phyloP scores from a whole-genome alignment of 140 eudicot genomes.

The Senecio squalidus region DNA sequence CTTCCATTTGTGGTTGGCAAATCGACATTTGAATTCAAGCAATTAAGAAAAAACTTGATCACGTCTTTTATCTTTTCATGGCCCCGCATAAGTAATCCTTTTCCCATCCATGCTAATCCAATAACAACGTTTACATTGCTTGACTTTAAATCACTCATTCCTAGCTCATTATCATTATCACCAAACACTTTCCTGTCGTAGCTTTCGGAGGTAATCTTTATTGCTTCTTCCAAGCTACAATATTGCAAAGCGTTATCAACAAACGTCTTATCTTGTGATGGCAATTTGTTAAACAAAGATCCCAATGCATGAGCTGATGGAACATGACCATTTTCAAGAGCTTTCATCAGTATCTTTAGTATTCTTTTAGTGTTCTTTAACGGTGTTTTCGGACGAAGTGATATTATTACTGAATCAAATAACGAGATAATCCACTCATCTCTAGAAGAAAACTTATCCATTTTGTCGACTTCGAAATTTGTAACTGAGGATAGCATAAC shows the following conservation, averaged over 20 bases:
- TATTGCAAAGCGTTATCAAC: conserved; percentile 1
- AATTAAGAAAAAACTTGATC: conserved; percentile 49
- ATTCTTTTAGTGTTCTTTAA: conserved; percentile 37
- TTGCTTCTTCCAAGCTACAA: conserved; percentile 52
- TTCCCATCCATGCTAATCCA: conserved; percentile 95
- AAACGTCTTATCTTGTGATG: conserved; percentile 19
- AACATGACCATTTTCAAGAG: conserved; percentile 49
- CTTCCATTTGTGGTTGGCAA: conserved; percentile 15
- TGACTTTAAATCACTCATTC: conserved; percentile 31
- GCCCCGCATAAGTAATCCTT: conserved; percentile 95
- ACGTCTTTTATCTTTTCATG: conserved; percentile 80
- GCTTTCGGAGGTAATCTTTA: conserved; percentile 40
- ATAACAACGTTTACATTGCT: conserved; percentile 25
- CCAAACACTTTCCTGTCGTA: conserved; percentile 11
- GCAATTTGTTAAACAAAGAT: conserved; percentile 75
- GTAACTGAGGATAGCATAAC: conserved; percentile 34
- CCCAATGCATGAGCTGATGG: conserved; percentile 96
- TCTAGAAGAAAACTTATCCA: conserved; percentile 28
- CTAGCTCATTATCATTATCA: conserved; percentile 26
- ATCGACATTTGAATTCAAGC: conserved; percentile 30
- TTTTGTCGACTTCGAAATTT: conserved; percentile 17
- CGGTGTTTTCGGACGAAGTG: conserved; percentile 68
- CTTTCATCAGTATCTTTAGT: conserved; percentile 35
- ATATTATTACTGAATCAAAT: conserved; percentile 69
- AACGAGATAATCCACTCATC: conserved; percentile 68